Evolutionary conservation across 2,329 filamentous ascomycete genomes (phyloP), one percentile per base, ranked within the genome.

Genomic region (Oidium heveae): DNA sequence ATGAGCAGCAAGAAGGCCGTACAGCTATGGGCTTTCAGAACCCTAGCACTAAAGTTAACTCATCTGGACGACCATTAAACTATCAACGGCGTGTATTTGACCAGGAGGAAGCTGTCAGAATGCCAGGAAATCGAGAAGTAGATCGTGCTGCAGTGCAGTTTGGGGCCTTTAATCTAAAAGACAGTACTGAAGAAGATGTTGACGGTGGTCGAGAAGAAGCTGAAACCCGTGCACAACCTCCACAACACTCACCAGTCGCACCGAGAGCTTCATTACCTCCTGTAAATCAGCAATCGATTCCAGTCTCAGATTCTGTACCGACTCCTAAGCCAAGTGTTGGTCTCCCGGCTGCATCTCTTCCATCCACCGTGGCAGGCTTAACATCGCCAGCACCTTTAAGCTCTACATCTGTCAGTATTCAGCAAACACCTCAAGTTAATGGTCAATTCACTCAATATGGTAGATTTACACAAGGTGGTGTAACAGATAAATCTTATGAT

Each of bases 51-150:
- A 94, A 94, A 71, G 84, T 84, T 13, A 76, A 56, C 70, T 71
- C 76, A 24, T 68, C 75, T 56, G 71, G 73, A 57, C 84, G 89
- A 57, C 80, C 79, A 55, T 77, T 86, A 20, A 88, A 82, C 69
- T 86, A 84, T 68, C 84, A 93, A 67, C 80, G 89, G 60, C 84
- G 86, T 63, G 76, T 95, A 54, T 74, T 94, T 63, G 88, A 96
- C 63, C 91, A 98, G 66, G 88, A 94, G 68, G 91, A 98, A 70
- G 86, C 91, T 56, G 91, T 98, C 43, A 87, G 94, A 59, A 95
- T 98, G 89, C 91, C 91, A 49, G 87, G 86, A 57, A 94, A 95
- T 71, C 87, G 91, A 61, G 88, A 91, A 54, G 84, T 98, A 32
- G 89, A 96, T 66, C 82, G 87, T 62, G 79, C 89, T 60, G 84